A percentile compares a stretch with the other conserved stretches of the same genome.
Conservation (phyloP, 768 basidiomycete species). For the Paxillus involutus region DNA sequence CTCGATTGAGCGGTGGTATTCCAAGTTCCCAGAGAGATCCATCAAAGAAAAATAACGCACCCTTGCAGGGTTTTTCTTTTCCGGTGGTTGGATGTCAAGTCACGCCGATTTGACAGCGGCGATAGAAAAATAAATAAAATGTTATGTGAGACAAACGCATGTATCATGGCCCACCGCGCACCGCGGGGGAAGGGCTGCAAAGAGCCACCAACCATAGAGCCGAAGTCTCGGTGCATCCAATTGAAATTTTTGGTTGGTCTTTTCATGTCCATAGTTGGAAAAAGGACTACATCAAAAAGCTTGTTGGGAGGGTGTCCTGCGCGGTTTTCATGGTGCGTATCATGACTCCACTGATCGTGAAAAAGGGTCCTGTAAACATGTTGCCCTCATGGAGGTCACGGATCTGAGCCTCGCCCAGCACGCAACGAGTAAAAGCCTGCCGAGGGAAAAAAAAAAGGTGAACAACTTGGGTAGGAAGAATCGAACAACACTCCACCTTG, state of each 20-base stretch:
- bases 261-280: not conserved
- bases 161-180: not conserved
- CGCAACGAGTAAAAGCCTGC: too few species aligned
- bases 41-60: not conserved
- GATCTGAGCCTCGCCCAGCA: not conserved
- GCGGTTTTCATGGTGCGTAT: not conserved
- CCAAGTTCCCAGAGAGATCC: not conserved
- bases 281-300: not conserved
- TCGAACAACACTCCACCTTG: not conserved
- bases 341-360: not conserved
- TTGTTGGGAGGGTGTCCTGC: not conserved
- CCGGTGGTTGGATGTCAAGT: not conserved
- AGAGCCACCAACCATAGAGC: not conserved
- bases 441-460: not conserved
- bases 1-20: too few species aligned
- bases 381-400: not conserved
- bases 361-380: not conserved
- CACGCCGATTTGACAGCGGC: not conserved
- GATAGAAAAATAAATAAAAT: not conserved
- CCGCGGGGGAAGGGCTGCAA: not conserved
- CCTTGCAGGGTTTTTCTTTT: not conserved
- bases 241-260: too few species aligned
- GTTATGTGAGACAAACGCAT: not conserved
- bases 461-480: not conserved
- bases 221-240: not conserved